Base-by-base conservation (phyloP, 805 yeast genomes). In the Lipomyces orientalis region DNA sequence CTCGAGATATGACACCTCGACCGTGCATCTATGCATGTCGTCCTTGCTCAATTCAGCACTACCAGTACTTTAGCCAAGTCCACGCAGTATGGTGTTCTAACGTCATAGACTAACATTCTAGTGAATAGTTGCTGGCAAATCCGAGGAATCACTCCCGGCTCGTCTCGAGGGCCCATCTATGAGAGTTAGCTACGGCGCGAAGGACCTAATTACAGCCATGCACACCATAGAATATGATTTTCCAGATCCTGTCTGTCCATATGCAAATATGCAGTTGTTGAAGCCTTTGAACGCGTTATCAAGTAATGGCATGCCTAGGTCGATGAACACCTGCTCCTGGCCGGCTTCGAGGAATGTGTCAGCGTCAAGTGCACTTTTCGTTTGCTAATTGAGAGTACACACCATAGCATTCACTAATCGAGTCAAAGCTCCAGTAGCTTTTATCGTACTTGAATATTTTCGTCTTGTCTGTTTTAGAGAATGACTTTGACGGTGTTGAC, bases 191-290 rank as follows among this genome's bases (percentile, higher is more conserved):
- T 9, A 14, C 33, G n/a, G 19, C 10, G 2, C 10, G n/a, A 12
- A 3, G 16, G n/a, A 12, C 55, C 8, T 31, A 7, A 12, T 14
- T 19, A 19, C 31, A 52, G 10, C n/a, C 31, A 12, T 37, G 0
- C 89, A 88, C 79, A 86, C 81, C 95, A 91, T 90, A 0, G 97
- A 91, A 77, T 85, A 88, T 0, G 96, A 87, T 74, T 91, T 91
- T 0, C 97, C 97, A 0, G 95, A 84, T 1, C 90, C 93, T 0
- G 97, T 91, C 76, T 91, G 97, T 4, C 93, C 93, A 73, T 89
- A 89, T 0, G 93, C 92, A 76, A 89, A 86, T 0, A 89, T 87
- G 75, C 91, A 89, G 1, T 90, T 88, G 70, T 89, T 88, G 76
- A 83, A 87, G 0, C 97, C 97, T 70, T 84, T 85, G 61, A 90